Conservation (phyloP, 2,329 filamentous ascomycete species). For the Stachybotrys echinatus region DNA sequence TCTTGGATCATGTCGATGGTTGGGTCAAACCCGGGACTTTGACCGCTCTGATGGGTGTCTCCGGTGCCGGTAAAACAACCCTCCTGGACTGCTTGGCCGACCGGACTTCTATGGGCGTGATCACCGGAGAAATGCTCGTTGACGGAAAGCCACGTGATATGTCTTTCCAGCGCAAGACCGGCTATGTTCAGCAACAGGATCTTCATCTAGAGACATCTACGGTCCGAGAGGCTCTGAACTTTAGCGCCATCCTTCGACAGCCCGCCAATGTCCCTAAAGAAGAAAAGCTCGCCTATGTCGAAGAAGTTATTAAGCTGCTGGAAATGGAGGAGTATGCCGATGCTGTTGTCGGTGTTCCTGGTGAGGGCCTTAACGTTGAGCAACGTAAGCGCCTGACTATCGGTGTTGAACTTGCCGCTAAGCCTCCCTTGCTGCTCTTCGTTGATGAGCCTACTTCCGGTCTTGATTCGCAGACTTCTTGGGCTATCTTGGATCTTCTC, state of each 20-base stretch:
- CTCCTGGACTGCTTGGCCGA: slow-evolving; percentile 77
- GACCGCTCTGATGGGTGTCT: slow-evolving; percentile 76
- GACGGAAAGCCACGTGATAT: slow-evolving; percentile 59
- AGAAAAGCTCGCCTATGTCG: slow-evolving; percentile 78
- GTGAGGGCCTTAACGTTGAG: slow-evolving; percentile 53
- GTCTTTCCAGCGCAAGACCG: slow-evolving; percentile 82
- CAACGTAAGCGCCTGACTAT: slow-evolving; percentile 55
- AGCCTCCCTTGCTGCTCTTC: slow-evolving; percentile 50
- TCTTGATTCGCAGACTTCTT: slow-evolving; percentile 55
- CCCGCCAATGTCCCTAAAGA: slow-evolving; percentile 58
- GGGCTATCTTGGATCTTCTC: slow-evolving; percentile 53
- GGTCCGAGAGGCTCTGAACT: slow-evolving; percentile 76
- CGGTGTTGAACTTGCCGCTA: slow-evolving; percentile 48
- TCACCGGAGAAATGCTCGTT: slow-evolving; percentile 69
- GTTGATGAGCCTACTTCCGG: slow-evolving; percentile 54
- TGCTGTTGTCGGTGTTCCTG: slow-evolving; percentile 54
- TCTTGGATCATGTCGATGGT: slow-evolving; percentile 77
- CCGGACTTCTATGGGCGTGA: slow-evolving; percentile 78
- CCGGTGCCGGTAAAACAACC: slow-evolving; percentile 83
- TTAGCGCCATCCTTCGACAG: slow-evolving; percentile 79
- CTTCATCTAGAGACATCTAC: slow-evolving; percentile 75
- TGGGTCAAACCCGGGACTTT: slow-evolving; percentile 87
- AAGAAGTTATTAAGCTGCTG: slow-evolving; percentile 65
- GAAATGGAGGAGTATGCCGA: slow-evolving; percentile 59
- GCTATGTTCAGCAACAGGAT: slow-evolving; percentile 86